Evolutionary conservation across 2,329 filamentous ascomycete species (phyloP).

Genomic region (Trichophyton mentagrophytes): DNA sequence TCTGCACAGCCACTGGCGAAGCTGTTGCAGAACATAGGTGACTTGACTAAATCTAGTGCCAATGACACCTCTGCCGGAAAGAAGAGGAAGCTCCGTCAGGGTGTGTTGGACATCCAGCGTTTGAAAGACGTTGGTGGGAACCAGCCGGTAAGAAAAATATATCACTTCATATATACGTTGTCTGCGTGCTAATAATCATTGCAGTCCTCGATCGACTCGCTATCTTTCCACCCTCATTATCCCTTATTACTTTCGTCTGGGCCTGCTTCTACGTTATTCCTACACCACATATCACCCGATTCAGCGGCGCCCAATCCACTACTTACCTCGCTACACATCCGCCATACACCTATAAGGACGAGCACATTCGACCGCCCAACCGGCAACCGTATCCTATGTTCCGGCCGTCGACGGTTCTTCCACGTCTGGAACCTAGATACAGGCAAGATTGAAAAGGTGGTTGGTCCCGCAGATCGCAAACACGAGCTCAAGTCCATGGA

Average conservation of each 20-base stretch:
- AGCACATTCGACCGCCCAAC: constrained; percentile 63
- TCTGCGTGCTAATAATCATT: neutral
- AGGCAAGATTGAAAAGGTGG: constrained; percentile 71
- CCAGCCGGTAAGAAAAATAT: constrained; percentile 43
- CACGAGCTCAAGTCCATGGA: constrained; percentile 87
- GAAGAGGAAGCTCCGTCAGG: constrained; percentile 64
- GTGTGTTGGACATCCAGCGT: constrained; percentile 80
- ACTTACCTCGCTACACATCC: constrained; percentile 78
- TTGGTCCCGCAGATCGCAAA: constrained; percentile 53
- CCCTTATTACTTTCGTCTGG: constrained; percentile 85
- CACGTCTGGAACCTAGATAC: constrained; percentile 84
- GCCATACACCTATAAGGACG: constrained; percentile 68
- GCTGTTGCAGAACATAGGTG: constrained; percentile 62
- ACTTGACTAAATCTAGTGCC: constrained; percentile 45
- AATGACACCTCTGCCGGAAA: constrained; percentile 41
- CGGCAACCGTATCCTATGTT: constrained; percentile 73
- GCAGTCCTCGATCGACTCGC: constrained; percentile 60
- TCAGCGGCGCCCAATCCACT: constrained; percentile 74
- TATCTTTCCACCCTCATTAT: constrained; percentile 80
- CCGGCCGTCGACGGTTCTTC: constrained; percentile 79
- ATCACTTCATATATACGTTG: neutral
- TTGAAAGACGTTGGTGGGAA: constrained; percentile 70
- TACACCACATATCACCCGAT: constrained; percentile 75
- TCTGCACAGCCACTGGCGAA: constrained; percentile 64
- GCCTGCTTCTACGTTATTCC: constrained; percentile 67